These are phyloP conservation scores for Thielaviopsis punctulata DNA, from an alignment of 2,329 filamentous ascomycete genomes.

Conservation along the genomic window DNA sequence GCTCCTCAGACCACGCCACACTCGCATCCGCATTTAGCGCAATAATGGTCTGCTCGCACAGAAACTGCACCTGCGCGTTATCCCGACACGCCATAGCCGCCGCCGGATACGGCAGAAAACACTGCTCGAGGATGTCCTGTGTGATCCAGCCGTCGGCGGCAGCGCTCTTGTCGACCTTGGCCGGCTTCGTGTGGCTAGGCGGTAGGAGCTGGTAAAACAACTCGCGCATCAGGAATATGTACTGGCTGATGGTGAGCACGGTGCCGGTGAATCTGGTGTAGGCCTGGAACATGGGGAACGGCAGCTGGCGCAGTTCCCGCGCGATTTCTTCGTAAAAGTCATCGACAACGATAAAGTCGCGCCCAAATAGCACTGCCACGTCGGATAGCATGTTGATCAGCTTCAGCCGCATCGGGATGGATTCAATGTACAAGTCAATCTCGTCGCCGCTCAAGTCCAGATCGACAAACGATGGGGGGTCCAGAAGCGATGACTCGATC, in stretches of 20 bases:
- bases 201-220: conserved; percentile 29
- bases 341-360: conserved; percentile 24
- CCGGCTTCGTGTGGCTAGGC: conserved; percentile 24
- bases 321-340: conserved; percentile 43
- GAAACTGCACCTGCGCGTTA: conserved; percentile 55
- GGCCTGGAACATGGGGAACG: conserved; percentile 10
- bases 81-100: conserved; percentile 42
- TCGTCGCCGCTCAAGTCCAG: conserved; percentile 6
- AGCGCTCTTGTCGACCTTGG: conserved; percentile 20
- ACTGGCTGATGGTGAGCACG: conserved; percentile 21
- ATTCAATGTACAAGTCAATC: conserved; percentile 25
- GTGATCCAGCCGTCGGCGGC: conserved; percentile 25
- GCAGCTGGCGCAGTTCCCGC: conserved; percentile 21
- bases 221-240: conserved; percentile 28
- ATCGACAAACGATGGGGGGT: conserved; percentile 2
- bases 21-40: neutral
- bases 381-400: conserved; percentile 40
- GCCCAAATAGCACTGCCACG: conserved; percentile 28
- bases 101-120: conserved; percentile 50
- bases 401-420: conserved; percentile 43
- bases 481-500: neutral
- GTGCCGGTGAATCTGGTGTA: conserved; percentile 14
- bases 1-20: neutral
- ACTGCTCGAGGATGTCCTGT: conserved; percentile 30
- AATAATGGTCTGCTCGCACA: conserved; percentile 35